Conservation (phyloP, 768 basidiomycete genomes). For the Postia placenta region DNA sequence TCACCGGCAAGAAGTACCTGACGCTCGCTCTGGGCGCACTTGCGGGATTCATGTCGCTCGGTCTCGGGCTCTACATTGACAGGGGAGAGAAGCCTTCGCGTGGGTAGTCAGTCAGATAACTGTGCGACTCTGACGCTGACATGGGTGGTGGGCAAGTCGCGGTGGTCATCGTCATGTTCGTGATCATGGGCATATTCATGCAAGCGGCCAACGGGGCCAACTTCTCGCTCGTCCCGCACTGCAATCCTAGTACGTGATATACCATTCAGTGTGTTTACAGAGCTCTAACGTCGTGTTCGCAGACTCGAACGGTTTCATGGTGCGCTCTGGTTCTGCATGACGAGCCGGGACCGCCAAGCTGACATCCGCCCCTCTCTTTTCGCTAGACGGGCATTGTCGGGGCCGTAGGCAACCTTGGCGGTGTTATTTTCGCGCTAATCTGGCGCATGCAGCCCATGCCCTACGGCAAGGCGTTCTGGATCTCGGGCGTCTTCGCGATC, state of each 20-base stretch:
- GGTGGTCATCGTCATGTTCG: slow-evolving; percentile 33
- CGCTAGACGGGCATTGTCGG: slow-evolving; percentile 34
- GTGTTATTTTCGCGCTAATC: slow-evolving; percentile 42
- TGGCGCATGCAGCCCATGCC: slow-evolving; percentile 39
- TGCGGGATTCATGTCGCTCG: slow-evolving; percentile 40
- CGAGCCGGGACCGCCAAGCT: neutral
- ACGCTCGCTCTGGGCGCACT: slow-evolving; percentile 36
- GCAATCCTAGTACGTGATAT: slow-evolving; percentile 32
- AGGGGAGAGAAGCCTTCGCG: slow-evolving; percentile 13
- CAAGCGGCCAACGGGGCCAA: slow-evolving; percentile 45
- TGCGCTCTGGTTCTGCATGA: slow-evolving; percentile 10
- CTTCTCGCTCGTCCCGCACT: slow-evolving; percentile 46
- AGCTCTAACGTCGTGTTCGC: slow-evolving; percentile 10
- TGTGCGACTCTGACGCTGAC: neutral
- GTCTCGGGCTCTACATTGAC: slow-evolving; percentile 40
- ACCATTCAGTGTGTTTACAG: slow-evolving; percentile 11
- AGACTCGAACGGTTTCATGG: slow-evolving; percentile 30
- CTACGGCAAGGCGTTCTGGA: slow-evolving; percentile 40
- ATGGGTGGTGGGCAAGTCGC: slow-evolving; percentile 12
- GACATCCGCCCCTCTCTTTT: neutral
- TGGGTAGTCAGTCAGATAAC: slow-evolving; percentile 1
- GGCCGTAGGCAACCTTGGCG: slow-evolving; percentile 35
- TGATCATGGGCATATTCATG: slow-evolving; percentile 31
- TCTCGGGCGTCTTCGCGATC: slow-evolving; percentile 37
- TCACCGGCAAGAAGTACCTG: slow-evolving; percentile 42